Percentiles rank a stretch among this genome's conserved stretches.
These are phyloP conservation scores for Aspergillus eucalypticola DNA, from an alignment of 2,329 filamentous ascomycete genomes.

Conservation along the genomic window DNA sequence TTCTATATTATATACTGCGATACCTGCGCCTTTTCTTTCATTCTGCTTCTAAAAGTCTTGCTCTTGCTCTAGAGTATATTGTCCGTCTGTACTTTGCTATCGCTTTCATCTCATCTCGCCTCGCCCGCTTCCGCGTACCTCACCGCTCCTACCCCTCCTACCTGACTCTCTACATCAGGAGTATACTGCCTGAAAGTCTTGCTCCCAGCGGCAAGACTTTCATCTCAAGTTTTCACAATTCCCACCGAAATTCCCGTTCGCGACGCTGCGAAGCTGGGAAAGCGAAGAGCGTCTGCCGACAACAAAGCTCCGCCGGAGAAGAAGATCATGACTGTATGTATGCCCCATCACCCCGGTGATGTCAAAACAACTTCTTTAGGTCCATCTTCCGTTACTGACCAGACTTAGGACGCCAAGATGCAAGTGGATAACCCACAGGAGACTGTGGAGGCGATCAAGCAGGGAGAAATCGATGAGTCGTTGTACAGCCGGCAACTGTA, in stretches of 20 bases:
- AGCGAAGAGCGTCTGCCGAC: constrained; percentile 54
- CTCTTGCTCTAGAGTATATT: constrained; percentile 1
- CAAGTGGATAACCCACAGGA: constrained; percentile 61
- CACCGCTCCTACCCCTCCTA: constrained; percentile 25
- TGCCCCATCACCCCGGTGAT: constrained; percentile 18
- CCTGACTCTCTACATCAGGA: constrained; percentile 28
- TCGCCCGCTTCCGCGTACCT: constrained; percentile 14
- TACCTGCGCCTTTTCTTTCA: not conserved
- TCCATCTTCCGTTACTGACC: constrained; percentile 8
- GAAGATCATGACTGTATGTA: constrained; percentile 56
- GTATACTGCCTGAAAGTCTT: constrained; percentile 43
- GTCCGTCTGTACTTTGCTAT: constrained; percentile 1
- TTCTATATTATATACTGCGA: constrained; percentile 8
- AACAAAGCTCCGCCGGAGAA: constrained; percentile 52
- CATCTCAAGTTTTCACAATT: constrained; percentile 42
- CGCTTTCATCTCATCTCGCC: constrained; percentile 10
- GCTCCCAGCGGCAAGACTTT: constrained; percentile 43
- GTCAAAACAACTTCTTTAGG: too few relatives aligned
- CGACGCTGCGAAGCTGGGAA: constrained; percentile 52
- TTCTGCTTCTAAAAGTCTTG: not conserved
- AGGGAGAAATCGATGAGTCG: constrained; percentile 67
- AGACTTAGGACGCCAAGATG: constrained; percentile 56
- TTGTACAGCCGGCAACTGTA: constrained; percentile 66
- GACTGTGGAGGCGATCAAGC: constrained; percentile 61
- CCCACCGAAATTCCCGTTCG: constrained; percentile 45